phyloP scores from a whole-genome alignment of 257 asterid genomes.

The Petrea volubilis region DNA sequence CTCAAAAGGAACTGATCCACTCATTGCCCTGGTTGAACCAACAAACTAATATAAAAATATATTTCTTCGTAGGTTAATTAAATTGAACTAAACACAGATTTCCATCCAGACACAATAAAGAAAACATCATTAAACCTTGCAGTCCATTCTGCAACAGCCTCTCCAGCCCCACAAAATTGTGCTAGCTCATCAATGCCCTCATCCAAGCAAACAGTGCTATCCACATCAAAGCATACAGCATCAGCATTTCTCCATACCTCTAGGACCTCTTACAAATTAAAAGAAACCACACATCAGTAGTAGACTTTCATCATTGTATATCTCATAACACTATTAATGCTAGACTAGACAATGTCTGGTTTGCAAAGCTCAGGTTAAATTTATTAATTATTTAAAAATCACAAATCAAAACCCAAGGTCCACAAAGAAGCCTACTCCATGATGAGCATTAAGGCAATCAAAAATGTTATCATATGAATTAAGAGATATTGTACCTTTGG shows the following conservation, averaged over 20 bases:
- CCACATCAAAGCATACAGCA: slow-evolving; percentile 96
- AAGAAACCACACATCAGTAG: slow-evolving; percentile 30
- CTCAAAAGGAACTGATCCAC: slow-evolving; percentile 95
- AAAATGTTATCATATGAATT: background rate
- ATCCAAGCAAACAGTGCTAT: slow-evolving; percentile 92
- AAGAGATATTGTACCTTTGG: slow-evolving; percentile 49
- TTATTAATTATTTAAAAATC: background rate
- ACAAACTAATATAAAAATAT: slow-evolving; percentile 8
- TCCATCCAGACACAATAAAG: background rate
- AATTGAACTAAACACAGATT: background rate
- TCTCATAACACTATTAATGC: background rate
- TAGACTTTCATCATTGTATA: background rate
- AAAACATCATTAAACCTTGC: slow-evolving; percentile 48
- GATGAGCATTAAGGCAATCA: background rate
- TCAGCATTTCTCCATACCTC: slow-evolving; percentile 67
- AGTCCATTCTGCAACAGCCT: slow-evolving; percentile 97
- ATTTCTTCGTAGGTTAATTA: background rate
- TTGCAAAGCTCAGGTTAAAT: background rate
- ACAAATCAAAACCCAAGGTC: background rate
- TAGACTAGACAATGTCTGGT: background rate
- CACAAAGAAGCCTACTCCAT: background rate
- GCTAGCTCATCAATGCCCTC: slow-evolving; percentile 99
- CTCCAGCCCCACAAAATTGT: slow-evolving; percentile 95
- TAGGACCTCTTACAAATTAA: slow-evolving; percentile 64
- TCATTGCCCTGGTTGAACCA: slow-evolving; percentile 75